These are phyloP conservation scores for Penicillium hesseltinei DNA, from an alignment of 2,329 filamentous ascomycete species.

Conservation along the genomic window DNA sequence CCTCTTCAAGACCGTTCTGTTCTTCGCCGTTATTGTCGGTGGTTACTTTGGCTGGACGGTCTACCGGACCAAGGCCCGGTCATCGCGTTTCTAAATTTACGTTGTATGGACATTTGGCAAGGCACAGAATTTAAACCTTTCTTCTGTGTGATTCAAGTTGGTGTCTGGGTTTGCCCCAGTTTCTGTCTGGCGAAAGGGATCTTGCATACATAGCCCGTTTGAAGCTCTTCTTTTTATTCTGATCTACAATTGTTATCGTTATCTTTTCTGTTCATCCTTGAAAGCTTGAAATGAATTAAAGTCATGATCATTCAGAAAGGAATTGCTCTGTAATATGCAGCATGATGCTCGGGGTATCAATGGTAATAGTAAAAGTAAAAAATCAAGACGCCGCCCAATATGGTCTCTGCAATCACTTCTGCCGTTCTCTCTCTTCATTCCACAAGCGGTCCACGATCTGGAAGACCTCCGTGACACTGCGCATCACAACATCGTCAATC, in stretches of 20 bases:
- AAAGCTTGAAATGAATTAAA: conserved; percentile 20
- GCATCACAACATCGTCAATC: conserved; percentile 70
- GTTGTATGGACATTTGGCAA: conserved; percentile 4
- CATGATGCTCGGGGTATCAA: conserved; percentile 15
- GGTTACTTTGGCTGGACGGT: conserved; percentile 83
- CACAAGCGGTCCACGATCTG: conserved; percentile 84
- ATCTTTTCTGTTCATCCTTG: conserved; percentile 2
- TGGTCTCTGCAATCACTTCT: not conserved
- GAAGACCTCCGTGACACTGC: conserved; percentile 82
- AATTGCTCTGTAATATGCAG: not conserved
- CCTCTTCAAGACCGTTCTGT: conserved; percentile 78
- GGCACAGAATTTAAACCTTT: conserved; percentile 8
- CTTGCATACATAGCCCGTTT: conserved; percentile 24
- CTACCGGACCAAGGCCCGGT: conserved; percentile 65
- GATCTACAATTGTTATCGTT: conserved; percentile 12
- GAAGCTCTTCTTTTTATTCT: conserved; percentile 15
- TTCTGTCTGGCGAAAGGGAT: conserved; percentile 16
- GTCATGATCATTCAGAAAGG: conserved; percentile 16
- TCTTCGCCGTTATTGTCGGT: conserved; percentile 67
- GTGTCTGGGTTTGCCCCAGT: conserved; percentile 21
- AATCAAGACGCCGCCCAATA: not conserved
- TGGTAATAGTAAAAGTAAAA: not conserved
- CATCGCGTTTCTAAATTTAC: conserved; percentile 35
- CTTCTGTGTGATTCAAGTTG: conserved; percentile 15
- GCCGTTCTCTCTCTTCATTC: conserved; percentile 56